Conservation (phyloP, 2,329 filamentous ascomycete genomes). For the Cytospora paraplurivora region DNA sequence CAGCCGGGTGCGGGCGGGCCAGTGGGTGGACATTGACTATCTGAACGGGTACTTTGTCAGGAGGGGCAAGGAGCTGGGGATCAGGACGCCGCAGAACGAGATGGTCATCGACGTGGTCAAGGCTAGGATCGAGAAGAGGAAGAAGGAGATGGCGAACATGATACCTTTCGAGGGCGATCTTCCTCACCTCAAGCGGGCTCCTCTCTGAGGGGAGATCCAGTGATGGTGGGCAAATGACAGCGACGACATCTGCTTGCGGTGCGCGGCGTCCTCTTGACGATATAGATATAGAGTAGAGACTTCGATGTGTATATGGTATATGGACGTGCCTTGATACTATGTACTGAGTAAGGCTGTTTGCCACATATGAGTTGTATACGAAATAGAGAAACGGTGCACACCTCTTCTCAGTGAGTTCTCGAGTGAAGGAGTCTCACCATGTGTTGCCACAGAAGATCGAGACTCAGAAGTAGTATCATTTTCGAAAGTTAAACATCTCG, state of each 20-base stretch:
- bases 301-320: neutral
- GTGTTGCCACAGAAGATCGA: too few relatives aligned
- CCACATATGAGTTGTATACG: neutral
- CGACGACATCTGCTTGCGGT: neutral
- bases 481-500: too few relatives aligned
- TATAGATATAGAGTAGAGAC: neutral
- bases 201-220: neutral
- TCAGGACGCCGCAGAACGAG: slow-evolving; percentile 73
- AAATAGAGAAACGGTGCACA: neutral
- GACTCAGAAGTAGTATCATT: too few relatives aligned
- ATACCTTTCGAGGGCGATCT: slow-evolving; percentile 19
- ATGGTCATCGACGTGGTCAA: slow-evolving; percentile 73
- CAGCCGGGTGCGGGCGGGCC: slow-evolving; percentile 62
- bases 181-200: neutral
- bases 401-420: neutral
- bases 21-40: slow-evolving; percentile 75
- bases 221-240: neutral
- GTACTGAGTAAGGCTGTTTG: neutral
- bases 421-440: too few relatives aligned
- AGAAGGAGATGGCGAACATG: slow-evolving; percentile 20
- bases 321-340: neutral
- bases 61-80: slow-evolving; percentile 70
- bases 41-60: slow-evolving; percentile 86
- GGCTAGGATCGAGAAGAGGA: slow-evolving; percentile 47
- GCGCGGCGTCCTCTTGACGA: neutral